Base-by-base conservation (phyloP, 164 flowering plant species). In the Stephania cephalantha region DNA sequence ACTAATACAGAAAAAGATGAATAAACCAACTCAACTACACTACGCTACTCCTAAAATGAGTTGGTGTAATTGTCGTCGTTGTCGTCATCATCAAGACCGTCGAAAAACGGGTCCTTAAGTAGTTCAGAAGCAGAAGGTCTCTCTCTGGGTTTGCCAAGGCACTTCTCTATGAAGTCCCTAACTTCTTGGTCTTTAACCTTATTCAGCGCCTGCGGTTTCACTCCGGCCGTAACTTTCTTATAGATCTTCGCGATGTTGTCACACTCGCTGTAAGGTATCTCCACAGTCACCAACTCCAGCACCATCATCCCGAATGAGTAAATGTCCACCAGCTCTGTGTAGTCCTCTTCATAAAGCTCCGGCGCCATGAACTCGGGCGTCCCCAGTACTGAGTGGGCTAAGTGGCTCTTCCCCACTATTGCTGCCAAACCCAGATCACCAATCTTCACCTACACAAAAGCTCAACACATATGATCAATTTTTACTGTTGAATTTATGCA, bases 281-380 rank as follows among this genome's bases (percentile, higher is more conserved):
- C 91, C 58, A 84, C 69, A 20, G 97, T 92, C 70, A 90, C 90
- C 91, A 90, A 79, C 83, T 92, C 97, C 9, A 92, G 78, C 55
- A 90, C 73, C 48, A 90, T 88, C 89, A 92, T 84, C 4, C 97
- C 95, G 20, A 87, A 90, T 5, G 95, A 87, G 80, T 92, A 92
- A 35, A 90, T 90, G 77, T 92, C 97, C 35, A 90, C 90, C 80
- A 83, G 18, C 78, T 92, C 97, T 0, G 92, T 92, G 83, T 92
- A 92, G 50, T 88, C 77, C 83, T 90, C 94, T 5, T 92, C 95
- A 29, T 90, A 92, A 0, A 90, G 84, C 85, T 91, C 94, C 1
- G 93, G 97, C 5, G 97, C 94, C 97, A 90, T 91, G 79, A 86
- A 90, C 58, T 90, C 93, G 0, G 97, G 97, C 17, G 97, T 92